A percentile compares a stretch with the other conserved stretches of the same genome.
Conservation (phyloP, 148 eudicot genomes). For the Heliamphora exappendiculata region DNA sequence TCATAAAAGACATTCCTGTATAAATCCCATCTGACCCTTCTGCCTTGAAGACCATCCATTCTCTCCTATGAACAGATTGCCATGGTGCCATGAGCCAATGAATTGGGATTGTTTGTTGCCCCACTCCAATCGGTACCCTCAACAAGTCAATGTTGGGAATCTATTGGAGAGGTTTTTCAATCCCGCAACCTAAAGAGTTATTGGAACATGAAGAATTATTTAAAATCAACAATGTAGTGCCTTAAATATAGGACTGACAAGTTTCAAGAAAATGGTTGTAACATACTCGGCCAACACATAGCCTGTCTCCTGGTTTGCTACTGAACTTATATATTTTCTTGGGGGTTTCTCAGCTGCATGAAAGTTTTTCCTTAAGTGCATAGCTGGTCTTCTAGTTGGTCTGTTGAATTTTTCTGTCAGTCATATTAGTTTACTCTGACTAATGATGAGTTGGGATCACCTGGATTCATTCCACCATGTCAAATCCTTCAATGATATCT, state of each 20-base stretch:
- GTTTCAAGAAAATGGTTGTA: not conserved
- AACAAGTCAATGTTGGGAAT: not conserved
- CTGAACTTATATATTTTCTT: not conserved
- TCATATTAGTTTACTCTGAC: not conserved
- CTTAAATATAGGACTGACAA: not conserved
- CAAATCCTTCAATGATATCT: not conserved
- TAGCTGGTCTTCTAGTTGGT: not conserved
- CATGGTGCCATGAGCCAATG: not conserved
- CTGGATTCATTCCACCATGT: not conserved
- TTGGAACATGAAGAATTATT: too few relatives aligned
- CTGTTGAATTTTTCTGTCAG: not conserved
- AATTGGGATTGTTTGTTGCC: not conserved
- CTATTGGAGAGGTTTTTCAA: not conserved
- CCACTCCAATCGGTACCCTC: not conserved
- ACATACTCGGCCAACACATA: not conserved
- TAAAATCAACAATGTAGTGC: not conserved
- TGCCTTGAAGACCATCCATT: not conserved
- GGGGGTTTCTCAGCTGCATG: not conserved
- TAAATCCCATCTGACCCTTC: not conserved
- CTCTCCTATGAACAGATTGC: not conserved
- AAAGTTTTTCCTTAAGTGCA: not conserved
- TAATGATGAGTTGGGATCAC: not conserved
- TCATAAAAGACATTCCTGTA: not conserved
- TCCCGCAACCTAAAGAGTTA: not conserved
- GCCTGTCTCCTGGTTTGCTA: not conserved